Evolutionary conservation across 805 yeast genomes (phyloP), one percentile per base, ranked within the genome.

Genomic region (Metschnikowia hibisci): DNA sequence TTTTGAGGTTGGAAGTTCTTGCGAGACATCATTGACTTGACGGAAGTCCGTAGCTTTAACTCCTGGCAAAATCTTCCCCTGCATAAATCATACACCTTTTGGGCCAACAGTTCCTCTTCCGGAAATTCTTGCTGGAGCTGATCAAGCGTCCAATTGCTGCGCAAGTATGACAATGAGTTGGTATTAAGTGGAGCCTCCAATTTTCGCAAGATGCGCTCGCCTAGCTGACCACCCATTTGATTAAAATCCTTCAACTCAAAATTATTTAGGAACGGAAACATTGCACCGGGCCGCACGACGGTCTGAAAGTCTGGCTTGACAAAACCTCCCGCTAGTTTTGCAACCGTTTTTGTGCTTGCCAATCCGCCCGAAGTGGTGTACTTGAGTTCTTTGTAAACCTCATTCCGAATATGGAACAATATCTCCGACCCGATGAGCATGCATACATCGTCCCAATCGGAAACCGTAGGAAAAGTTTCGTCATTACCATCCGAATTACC

Each of bases 291-390:
- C 23, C 82, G 61, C 0, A 93, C 71, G 2, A 87, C 72, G 0
- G 97, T 87, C 59, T 93, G 98, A 33, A 81, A 79, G 58, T 87
- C 80, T 0, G 99, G 99, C 55, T 93, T 93, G 38, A 76, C 74
- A 55, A 72, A 82, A 6, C 89, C 95, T 13, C 95, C 87, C 0
- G 95, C 96, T 11, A 93, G 63, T 58, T 93, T 93, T 1, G 96
- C 89, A 11, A 90, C 61, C 2, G 82, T 78, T 59, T 88, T 88
- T 34, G 81, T 85, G 12, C 83, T 68, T 0, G 86, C 84, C 1
- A 93, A 62, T 0, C 99, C 99, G 15, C 95, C 90, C 0, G 97
- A 89, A 0, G 97, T 88, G 0, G 91, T 87, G 57, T 87, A 93
- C 3, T 85, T 84, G 33, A 91, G 64, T 20, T 72, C 74, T 1